phyloP scores from a whole-genome alignment of 1,284 basidiomycete genomes.

The Laetiporus sulphureus region DNA sequence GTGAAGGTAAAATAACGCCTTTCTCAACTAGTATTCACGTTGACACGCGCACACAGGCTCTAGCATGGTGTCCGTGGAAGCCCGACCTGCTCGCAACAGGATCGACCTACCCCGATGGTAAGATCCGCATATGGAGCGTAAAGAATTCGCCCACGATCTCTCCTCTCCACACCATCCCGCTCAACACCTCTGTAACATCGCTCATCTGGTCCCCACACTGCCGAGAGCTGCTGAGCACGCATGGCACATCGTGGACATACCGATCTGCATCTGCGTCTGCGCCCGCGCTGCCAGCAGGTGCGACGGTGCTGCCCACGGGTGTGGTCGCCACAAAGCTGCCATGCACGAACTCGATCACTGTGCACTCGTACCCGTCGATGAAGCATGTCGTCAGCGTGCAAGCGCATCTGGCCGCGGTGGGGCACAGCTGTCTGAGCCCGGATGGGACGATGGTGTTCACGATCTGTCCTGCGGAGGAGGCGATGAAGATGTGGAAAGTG shows the following conservation, averaged over 20 bases:
- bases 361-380: conserved; percentile 38
- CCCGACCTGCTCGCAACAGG: conserved; percentile 62
- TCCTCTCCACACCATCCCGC: conserved; percentile 42
- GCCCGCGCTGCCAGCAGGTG: neutral
- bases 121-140: conserved; percentile 54
- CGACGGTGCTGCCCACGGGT: neutral
- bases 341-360: conserved; percentile 42
- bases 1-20: conserved; percentile 41
- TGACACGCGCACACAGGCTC: too few species aligned
- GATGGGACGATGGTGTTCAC: conserved; percentile 33
- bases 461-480: conserved; percentile 32
- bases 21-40: neutral
- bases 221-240: conserved; percentile 62
- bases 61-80: conserved; percentile 77
- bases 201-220: conserved; percentile 61
- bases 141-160: conserved; percentile 37
- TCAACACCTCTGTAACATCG: conserved; percentile 58
- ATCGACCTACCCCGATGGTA: conserved; percentile 59
- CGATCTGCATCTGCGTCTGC: conserved; percentile 8
- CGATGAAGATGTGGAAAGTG: conserved; percentile 38
- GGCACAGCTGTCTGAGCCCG: conserved; percentile 30
- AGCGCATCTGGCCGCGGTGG: conserved; percentile 29
- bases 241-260: conserved; percentile 39
- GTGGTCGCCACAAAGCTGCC: conserved; percentile 21
- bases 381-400: conserved; percentile 27